A percentile compares a stretch with the other conserved stretches of the same genome.
phyloP scores from a whole-genome alignment of 164 flowering plant species.

The Cinnamomum micranthum region DNA sequence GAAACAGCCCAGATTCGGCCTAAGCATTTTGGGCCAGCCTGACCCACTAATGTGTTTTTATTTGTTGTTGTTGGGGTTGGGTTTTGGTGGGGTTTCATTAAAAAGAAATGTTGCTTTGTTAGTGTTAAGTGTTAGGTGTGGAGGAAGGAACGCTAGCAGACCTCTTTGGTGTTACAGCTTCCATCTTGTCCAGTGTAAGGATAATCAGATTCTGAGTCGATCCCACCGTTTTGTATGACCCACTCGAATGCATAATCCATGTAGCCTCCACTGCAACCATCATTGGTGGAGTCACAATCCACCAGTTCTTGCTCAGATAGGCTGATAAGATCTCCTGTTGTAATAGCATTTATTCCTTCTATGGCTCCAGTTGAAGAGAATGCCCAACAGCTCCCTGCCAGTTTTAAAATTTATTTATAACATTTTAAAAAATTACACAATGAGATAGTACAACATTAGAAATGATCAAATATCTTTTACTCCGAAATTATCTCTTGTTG shows the following conservation, averaged over 20 bases:
- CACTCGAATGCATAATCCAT: conserved; percentile 81
- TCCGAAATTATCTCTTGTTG: too few species aligned
- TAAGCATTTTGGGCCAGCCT: too few species aligned
- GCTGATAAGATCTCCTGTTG: conserved; percentile 56
- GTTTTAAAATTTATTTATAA: too few species aligned
- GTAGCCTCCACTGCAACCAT: conserved; percentile 70
- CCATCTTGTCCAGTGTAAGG: conserved; percentile 55
- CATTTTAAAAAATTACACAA: not conserved
- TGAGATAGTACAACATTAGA: not conserved
- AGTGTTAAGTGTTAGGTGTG: too few species aligned
- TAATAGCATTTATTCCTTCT: conserved; percentile 63
- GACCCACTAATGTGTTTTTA: too few species aligned
- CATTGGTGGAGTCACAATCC: conserved; percentile 54
- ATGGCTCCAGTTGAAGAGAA: conserved; percentile 74
- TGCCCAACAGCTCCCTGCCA: conserved; percentile 68
- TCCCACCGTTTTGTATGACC: conserved; percentile 67
- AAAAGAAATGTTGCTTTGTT: too few species aligned
- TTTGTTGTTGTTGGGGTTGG: too few species aligned
- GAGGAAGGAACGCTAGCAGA: conserved; percentile 5
- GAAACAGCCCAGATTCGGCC: too few species aligned
- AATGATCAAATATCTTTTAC: too few species aligned
- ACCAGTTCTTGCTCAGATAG: conserved; percentile 80
- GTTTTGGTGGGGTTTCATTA: too few species aligned
- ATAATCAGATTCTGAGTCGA: conserved; percentile 56
- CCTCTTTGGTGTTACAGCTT: conserved; percentile 55